Evolutionary conservation across 1,139 yeast genomes (phyloP), one percentile per base, ranked within the genome.

Genomic region (Scheffersomyces insectosa): DNA sequence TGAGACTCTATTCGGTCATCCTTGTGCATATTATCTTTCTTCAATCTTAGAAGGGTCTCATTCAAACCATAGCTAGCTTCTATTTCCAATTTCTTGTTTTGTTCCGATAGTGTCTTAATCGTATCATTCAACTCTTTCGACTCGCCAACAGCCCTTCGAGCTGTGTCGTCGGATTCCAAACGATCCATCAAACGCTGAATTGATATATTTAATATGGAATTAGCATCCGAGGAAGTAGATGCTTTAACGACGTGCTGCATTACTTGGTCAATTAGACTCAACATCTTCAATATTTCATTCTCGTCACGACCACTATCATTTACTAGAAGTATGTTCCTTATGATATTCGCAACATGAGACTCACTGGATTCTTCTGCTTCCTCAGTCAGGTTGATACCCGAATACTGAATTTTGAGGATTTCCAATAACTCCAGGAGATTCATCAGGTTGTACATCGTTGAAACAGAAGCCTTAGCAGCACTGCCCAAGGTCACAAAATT

Each of bases 111-210:
- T 3, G 31, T 33, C 20, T 55, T 50, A 13, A 71, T 44, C 13
- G 57, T 55, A 33, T 55, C 55, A 5, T 54, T 42, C 40, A 70
- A 49, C 28, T 57, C 62, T 28, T 57, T 55, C 0, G 67, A 55
- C 41, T 68, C 72, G 32, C 65, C 49, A n/a, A 68, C 55, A 1
- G 72, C 72, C 42, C 65, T 53, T 40, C 65, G 56, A 2, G 73
- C 71, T 3, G 63, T 65, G 34, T 66, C 68, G 43, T 68, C 73
- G 0, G 69, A 59, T 9, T 60, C 52, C 44, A 68, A 48, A 33
- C 68, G 51, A 42, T 70, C 73, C 59, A 70, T 62, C 20, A 68
- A 51, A 39, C 68, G 54, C 43, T 68, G 74, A 11, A 70, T 61
- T 1, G 73, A 57, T 37, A 62, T 59, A 42, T 60, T 64, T 36